Conservation (phyloP, 1,284 basidiomycete species). For the Melampsora americana region DNA sequence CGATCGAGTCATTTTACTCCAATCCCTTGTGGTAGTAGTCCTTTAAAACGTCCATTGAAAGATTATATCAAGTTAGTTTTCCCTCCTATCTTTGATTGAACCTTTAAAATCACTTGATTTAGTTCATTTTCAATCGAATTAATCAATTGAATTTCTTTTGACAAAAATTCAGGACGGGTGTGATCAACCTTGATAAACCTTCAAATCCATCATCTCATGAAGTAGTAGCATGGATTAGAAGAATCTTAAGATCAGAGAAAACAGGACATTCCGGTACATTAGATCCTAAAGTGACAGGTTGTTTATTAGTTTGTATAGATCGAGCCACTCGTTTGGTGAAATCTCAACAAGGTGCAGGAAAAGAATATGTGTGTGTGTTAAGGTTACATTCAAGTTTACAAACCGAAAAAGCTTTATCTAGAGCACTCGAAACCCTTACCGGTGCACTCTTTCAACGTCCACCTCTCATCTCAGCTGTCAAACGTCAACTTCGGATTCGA, state of each 20-base stretch:
- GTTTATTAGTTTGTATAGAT: slow-evolving; percentile 98
- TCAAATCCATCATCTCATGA: slow-evolving; percentile 99
- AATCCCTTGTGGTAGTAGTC: slow-evolving; percentile 63
- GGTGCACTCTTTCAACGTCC: slow-evolving; percentile 99
- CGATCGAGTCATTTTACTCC: slow-evolving; percentile 92
- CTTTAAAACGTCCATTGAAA: slow-evolving; percentile 29
- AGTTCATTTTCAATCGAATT: slow-evolving; percentile 95
- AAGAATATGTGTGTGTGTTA: slow-evolving; percentile 97
- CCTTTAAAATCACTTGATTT: slow-evolving; percentile 95
- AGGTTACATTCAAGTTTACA: slow-evolving; percentile 80
- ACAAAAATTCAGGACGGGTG: slow-evolving; percentile 68
- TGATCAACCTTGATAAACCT: slow-evolving; percentile 99
- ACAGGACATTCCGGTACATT: slow-evolving; percentile 97
- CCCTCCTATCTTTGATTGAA: slow-evolving; percentile 42
- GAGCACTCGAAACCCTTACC: slow-evolving; percentile 92
- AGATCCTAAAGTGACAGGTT: slow-evolving; percentile 98
- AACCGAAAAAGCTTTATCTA: slow-evolving; percentile 78
- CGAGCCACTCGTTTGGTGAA: slow-evolving; percentile 99
- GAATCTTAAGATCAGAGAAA: slow-evolving; percentile 94
- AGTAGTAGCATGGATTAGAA: slow-evolving; percentile 96
- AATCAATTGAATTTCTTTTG: slow-evolving; percentile 46
- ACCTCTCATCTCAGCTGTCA: slow-evolving; percentile 97
- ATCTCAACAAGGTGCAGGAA: slow-evolving; percentile 95
- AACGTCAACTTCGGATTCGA: slow-evolving; percentile 94
- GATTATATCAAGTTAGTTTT: slow-evolving; percentile 39